Evolutionary conservation across 2,329 filamentous ascomycete genomes (phyloP).

Genomic region (Cryphonectria naterciae): DNA sequence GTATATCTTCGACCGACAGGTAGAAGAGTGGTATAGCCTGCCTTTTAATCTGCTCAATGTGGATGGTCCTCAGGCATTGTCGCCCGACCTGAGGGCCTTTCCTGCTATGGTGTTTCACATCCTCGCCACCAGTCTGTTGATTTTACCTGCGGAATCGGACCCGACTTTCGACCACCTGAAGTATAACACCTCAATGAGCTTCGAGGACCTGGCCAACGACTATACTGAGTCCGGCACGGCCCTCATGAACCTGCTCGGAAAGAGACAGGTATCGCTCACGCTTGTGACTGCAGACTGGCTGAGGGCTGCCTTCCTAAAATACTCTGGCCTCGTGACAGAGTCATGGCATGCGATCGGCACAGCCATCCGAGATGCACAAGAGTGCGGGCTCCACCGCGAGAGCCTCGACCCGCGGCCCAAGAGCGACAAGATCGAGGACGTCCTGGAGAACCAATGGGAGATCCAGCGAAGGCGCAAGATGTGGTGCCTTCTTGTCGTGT

Average conservation of each 20-base stretch:
- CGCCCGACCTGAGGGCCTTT: conserved; percentile 57
- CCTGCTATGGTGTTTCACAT: conserved; percentile 65
- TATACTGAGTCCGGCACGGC: conserved; percentile 63
- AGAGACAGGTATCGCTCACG: conserved; percentile 58
- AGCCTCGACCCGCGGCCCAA: conserved; percentile 54
- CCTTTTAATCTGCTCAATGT: conserved; percentile 56
- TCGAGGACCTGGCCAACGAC: conserved; percentile 63
- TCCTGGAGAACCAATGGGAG: conserved; percentile 61
- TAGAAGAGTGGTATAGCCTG: conserved; percentile 58
- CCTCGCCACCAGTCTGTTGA: conserved; percentile 57
- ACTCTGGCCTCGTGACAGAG: conserved; percentile 61
- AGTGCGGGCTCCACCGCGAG: conserved; percentile 63
- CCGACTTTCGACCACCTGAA: conserved; percentile 59
- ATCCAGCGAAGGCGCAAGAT: conserved; percentile 59
- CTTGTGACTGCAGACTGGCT: conserved; percentile 63
- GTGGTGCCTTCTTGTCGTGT: conserved; percentile 59
- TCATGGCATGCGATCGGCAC: conserved; percentile 56
- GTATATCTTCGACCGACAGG: conserved; percentile 53
- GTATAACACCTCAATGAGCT: conserved; percentile 62
- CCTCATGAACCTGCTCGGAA: conserved; percentile 59
- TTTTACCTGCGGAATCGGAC: conserved; percentile 52
- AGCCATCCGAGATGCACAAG: conserved; percentile 64
- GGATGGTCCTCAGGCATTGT: conserved; percentile 54
- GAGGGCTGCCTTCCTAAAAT: conserved; percentile 61
- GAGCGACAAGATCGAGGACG: conserved; percentile 50